A percentile compares a stretch with the other conserved stretches of the same genome.
These are phyloP conservation scores for Paecilomyces formosus DNA, from an alignment of 2,329 filamentous ascomycete genomes.

Conservation along the genomic window DNA sequence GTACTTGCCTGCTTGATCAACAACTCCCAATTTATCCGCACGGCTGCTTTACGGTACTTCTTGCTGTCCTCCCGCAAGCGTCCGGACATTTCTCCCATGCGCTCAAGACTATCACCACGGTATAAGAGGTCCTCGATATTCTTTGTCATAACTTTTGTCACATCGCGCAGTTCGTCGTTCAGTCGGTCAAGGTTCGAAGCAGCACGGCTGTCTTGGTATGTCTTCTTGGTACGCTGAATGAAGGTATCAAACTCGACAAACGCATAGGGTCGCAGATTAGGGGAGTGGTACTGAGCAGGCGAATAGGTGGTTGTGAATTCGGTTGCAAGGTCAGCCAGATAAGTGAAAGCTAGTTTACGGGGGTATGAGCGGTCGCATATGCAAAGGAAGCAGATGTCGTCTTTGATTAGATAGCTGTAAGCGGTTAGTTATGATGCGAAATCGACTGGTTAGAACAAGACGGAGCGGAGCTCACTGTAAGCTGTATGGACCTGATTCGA, in stretches of 20 bases:
- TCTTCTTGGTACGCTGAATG: constrained; percentile 84
- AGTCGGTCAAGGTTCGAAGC: constrained; percentile 89
- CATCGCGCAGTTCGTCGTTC: constrained; percentile 94
- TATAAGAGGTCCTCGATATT: constrained; percentile 98
- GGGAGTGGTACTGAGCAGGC: constrained; percentile 62
- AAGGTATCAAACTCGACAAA: constrained; percentile 98
- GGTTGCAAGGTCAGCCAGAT: constrained; percentile 82
- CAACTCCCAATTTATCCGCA: constrained; percentile 96
- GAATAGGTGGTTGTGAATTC: constrained; percentile 89
- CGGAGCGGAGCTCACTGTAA: constrained; percentile 60
- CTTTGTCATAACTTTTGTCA: constrained; percentile 99
- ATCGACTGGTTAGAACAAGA: neutral
- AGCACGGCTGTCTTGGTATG: constrained; percentile 87
- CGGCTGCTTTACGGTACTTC: constrained; percentile 88
- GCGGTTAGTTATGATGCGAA: neutral
- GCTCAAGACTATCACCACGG: constrained; percentile 84
- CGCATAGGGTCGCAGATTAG: constrained; percentile 78
- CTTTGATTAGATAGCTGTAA: constrained; percentile 71
- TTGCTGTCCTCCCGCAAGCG: constrained; percentile 83
- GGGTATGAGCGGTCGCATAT: constrained; percentile 92
- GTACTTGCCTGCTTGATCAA: constrained; percentile 70
- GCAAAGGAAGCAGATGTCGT: constrained; percentile 81
- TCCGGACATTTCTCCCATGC: constrained; percentile 92
- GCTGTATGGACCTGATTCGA: constrained; percentile 76
- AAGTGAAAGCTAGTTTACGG: constrained; percentile 96